Evolutionary conservation across 179 eudicot species (phyloP).

Genomic region (Camellia oleifera): DNA sequence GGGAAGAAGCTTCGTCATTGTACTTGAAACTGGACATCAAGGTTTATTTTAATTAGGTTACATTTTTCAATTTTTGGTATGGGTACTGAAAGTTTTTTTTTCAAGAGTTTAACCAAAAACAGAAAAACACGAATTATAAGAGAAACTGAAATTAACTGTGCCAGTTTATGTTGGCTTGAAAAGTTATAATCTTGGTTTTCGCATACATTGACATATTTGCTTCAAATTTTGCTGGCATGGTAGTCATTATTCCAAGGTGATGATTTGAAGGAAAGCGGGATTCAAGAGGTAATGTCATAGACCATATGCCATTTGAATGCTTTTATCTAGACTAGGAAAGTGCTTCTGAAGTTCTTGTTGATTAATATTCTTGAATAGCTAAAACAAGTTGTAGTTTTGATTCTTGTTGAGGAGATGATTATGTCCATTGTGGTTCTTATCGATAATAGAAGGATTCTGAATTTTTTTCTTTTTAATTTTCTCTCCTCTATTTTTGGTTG

Average conservation of each 20-base stretch:
- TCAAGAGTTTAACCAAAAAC: not conserved
- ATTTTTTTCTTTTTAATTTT: not conserved
- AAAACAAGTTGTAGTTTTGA: not conserved
- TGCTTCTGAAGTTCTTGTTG: not conserved
- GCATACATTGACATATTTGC: not conserved
- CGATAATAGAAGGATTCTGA: not conserved
- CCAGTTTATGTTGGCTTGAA: not conserved
- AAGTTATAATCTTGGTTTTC: not conserved
- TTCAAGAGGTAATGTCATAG: conserved; percentile 65
- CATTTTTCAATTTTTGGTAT: not conserved
- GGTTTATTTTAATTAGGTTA: conserved; percentile 40
- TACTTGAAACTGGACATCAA: conserved; percentile 78
- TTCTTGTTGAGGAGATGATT: not conserved
- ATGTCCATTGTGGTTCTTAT: not conserved
- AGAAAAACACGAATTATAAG: not conserved
- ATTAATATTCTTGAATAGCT: not conserved
- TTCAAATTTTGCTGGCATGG: conserved; percentile 16
- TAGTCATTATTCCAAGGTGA: conserved; percentile 88
- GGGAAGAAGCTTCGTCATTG: conserved; percentile 93
- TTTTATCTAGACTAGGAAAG: not conserved
- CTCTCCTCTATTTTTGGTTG: not conserved
- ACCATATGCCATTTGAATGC: not conserved
- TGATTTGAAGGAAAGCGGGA: conserved; percentile 65
- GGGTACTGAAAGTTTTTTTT: not conserved
- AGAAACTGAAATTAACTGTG: not conserved